Conservation (phyloP, 306 rosid species). For the Malus sylvestris region DNA sequence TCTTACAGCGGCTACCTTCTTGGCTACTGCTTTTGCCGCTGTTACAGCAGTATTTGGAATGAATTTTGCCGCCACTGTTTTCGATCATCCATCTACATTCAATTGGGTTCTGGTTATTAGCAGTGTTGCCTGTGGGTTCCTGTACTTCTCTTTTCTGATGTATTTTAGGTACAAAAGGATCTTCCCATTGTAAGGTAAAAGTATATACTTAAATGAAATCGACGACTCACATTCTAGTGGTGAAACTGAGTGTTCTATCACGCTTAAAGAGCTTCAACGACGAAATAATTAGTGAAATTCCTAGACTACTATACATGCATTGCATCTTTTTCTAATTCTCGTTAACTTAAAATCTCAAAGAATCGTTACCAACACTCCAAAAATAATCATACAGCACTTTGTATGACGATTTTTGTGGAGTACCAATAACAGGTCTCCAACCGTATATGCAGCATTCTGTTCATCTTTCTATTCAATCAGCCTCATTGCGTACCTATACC, state of each 20-base stretch:
- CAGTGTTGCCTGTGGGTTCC: slow-evolving; percentile 39
- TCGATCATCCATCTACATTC: slow-evolving; percentile 49
- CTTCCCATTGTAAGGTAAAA: slow-evolving; percentile 40
- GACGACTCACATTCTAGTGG: neutral
- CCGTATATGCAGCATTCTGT: neutral
- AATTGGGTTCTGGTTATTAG: slow-evolving; percentile 54
- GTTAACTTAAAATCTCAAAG: neutral
- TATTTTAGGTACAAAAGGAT: slow-evolving; percentile 71
- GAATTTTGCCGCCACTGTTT: slow-evolving; percentile 54
- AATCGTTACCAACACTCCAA: no score
- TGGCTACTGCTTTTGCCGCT: slow-evolving; percentile 65
- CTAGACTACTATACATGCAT: neutral
- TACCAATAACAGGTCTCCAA: no score
- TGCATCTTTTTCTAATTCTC: neutral
- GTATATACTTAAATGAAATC: slow-evolving; percentile 8
- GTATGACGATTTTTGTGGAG: no score
- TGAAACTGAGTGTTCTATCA: neutral
- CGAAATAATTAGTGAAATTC: neutral
- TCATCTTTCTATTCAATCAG: neutral
- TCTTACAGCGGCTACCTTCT: slow-evolving; percentile 83
- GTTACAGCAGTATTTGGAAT: slow-evolving; percentile 89
- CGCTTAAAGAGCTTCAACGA: neutral
- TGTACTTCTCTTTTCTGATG: slow-evolving; percentile 49
- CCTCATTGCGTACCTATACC: neutral
- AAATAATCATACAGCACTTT: no score